Evolutionary conservation across 2,329 filamentous ascomycete genomes (phyloP).

Genomic region (Fusarium staphyleae): DNA sequence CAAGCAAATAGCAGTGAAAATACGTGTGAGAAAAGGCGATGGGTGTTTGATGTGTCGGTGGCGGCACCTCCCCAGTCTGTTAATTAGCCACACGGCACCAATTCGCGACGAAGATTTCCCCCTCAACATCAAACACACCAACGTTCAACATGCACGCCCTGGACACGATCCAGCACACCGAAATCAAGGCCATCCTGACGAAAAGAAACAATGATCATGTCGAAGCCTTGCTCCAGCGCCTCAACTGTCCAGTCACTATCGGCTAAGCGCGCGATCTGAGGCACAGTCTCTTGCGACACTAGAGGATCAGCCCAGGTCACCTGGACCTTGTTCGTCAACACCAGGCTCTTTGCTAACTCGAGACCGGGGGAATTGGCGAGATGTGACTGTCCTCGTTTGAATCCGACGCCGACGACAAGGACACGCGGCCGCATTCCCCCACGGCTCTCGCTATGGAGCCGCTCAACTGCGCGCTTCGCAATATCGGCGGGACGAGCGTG

Average conservation of each 20-base stretch:
- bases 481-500: conserved; percentile 50
- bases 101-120: too few species aligned
- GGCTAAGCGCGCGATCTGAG: conserved; percentile 49
- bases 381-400: conserved; percentile 58
- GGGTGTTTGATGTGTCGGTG: neutral
- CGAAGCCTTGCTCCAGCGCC: conserved; percentile 48
- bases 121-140: conserved; percentile 45
- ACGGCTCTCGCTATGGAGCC: conserved; percentile 33
- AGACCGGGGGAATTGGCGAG: conserved; percentile 57
- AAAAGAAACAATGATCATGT: conserved; percentile 54
- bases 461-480: conserved; percentile 47
- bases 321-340: conserved; percentile 48
- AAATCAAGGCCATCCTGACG: conserved; percentile 54
- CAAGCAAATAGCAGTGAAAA: neutral
- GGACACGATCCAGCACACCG: conserved; percentile 46
- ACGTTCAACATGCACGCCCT: conserved; percentile 48
- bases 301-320: conserved; percentile 55
- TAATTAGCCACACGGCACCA: too few species aligned
- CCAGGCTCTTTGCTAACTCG: conserved; percentile 49
- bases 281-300: conserved; percentile 51
- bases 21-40: neutral
- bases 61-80: neutral
- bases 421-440: conserved; percentile 41
- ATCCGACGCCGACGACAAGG: conserved; percentile 57
- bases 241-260: conserved; percentile 50